Evolutionary conservation across 2,329 filamentous ascomycete species (phyloP).

Genomic region (Ascochyta clinopodiicola): DNA sequence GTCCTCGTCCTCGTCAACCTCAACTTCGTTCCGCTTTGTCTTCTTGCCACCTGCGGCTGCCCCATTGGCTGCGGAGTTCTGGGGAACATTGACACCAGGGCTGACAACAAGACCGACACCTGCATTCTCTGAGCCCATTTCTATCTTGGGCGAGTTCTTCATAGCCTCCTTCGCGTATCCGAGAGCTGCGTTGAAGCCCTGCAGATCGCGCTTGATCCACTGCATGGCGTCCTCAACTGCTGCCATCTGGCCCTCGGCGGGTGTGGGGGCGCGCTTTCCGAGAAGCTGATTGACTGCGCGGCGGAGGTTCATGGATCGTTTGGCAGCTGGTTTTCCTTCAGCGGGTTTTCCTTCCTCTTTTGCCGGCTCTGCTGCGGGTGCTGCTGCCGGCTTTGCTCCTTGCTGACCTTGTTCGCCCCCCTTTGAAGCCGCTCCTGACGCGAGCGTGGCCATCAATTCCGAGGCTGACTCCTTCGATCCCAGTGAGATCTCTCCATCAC

Average conservation of each 20-base stretch:
- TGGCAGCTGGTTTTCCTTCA: slow-evolving; percentile 36
- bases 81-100: slow-evolving; percentile 48
- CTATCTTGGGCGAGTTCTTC: slow-evolving; percentile 56
- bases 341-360: slow-evolving; percentile 32
- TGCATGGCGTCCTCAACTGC: slow-evolving; percentile 43
- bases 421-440: slow-evolving; percentile 48
- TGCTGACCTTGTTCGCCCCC: slow-evolving; percentile 29
- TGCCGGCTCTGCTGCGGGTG: slow-evolving; percentile 13
- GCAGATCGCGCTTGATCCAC: slow-evolving; percentile 57
- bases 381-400: slow-evolving; percentile 22
- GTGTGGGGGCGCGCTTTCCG: slow-evolving; percentile 35
- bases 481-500: slow-evolving; percentile 61
- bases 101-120: slow-evolving; percentile 51
- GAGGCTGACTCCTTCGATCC: slow-evolving; percentile 52
- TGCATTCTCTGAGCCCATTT: slow-evolving; percentile 56
- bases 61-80: slow-evolving; percentile 48
- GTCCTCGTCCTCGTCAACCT: slow-evolving; percentile 39
- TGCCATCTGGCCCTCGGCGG: slow-evolving; percentile 32
- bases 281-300: slow-evolving; percentile 36
- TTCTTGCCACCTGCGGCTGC: slow-evolving; percentile 20
- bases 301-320: slow-evolving; percentile 33
- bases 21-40: slow-evolving; percentile 39
- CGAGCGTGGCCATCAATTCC: slow-evolving; percentile 54
- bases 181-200: slow-evolving; percentile 58
- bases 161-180: slow-evolving; percentile 56